These are phyloP conservation scores for Pleurotus citrinopileatus DNA, from an alignment of 768 basidiomycete species.

Conservation along the genomic window DNA sequence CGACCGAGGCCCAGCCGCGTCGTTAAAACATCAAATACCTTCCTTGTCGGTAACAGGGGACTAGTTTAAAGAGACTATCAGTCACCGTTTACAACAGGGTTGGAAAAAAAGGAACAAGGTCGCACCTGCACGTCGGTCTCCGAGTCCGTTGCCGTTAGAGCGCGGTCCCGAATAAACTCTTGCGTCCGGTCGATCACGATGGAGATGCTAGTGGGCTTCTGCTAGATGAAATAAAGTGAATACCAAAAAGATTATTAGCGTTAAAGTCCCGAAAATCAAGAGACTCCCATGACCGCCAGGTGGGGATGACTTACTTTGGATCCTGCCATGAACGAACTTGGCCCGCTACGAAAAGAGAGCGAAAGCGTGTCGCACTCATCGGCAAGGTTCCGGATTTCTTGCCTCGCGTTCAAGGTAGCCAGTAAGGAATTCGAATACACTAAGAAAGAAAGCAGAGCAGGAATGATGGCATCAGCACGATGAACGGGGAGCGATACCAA, in stretches of 20 bases:
- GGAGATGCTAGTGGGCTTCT: constrained; percentile 49
- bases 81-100: not conserved
- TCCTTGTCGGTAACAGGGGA: not conserved
- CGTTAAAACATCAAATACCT: not conserved
- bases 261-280: not conserved
- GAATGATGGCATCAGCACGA: not conserved
- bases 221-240: not conserved
- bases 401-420: constrained; percentile 30
- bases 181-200: constrained; percentile 66
- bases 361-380: constrained; percentile 46
- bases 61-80: not conserved
- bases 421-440: constrained; percentile 31
- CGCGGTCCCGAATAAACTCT: constrained; percentile 40
- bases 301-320: constrained; percentile 12
- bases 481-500: not conserved
- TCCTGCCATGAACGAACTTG: constrained; percentile 5
- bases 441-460: constrained; percentile 7
- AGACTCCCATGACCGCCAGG: not conserved
- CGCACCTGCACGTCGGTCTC: constrained; percentile 1
- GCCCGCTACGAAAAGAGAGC: constrained; percentile 36
- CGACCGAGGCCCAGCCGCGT: not conserved
- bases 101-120: not conserved
- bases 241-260: too few species aligned
- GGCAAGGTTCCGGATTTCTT: constrained; percentile 38
- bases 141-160: constrained; percentile 6